Base-by-base conservation (phyloP, 108 stramenopile species). In the Tribonema minus region DNA sequence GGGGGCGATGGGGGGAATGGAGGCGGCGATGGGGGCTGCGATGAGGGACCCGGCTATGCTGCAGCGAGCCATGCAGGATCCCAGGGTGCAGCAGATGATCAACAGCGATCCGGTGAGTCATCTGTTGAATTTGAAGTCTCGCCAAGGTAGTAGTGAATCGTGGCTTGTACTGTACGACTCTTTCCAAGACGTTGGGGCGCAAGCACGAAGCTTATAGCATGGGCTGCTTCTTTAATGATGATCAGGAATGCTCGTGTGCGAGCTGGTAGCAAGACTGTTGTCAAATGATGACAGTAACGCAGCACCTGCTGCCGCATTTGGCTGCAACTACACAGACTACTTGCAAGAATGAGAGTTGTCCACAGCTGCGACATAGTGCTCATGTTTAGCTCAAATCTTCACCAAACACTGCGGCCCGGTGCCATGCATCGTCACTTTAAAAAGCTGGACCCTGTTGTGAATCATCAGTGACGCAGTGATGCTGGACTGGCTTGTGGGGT, bases 51-150 rank as follows among this genome's bases (percentile, higher is more conserved):
- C 64, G 6, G 65, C 64, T 30, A 37, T 59, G 26, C 29, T 76
- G 65, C 64, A 58, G 36, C n/a, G 35, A 1, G 46, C 62, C 61
- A 65, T 76, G 75, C 41, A 67, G 64, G 58, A 76, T 25, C 75
- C 75, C 7, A 36, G 46, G 33, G 66, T 67, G 58, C 75, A 76
- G 75, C n/a, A 41, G 30, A 25, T 68, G 4, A 68, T 67, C 64
- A 61, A 59, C 27, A 38, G 64, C 35, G 60, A 68, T 1, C 67
- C 68, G n/a, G 36, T 79, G 7, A 58, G 41, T 7, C 46, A 63
- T 9, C 74, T 36, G 34, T 65, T 30, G 3, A 65, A 66, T 32
- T 63, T 75, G 46, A 75, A 75, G 74, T 64, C 68, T 20, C 66
- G 36, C 60, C 61, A 69, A n/a, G 77, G 61, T 5, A 68, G 67